Base-by-base conservation (phyloP, 179 eudicot genomes). In the Drosera spatulata region DNA sequence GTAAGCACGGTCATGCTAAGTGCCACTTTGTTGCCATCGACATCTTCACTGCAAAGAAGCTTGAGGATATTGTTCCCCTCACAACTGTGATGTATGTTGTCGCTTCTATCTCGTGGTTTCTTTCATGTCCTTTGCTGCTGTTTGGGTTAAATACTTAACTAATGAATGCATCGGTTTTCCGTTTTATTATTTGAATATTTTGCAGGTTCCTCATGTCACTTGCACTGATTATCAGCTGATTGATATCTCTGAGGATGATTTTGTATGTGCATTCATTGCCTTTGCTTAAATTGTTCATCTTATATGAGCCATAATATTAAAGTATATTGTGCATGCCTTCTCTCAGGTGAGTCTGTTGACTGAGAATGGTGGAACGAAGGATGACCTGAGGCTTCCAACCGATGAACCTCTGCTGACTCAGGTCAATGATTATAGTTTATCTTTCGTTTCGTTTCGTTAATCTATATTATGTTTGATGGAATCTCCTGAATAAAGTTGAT, bases 41-140 rank as follows among this genome's bases (percentile, higher is more conserved):
- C 62, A 80, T 84, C 64, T 86, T 86, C 76, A 86, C 67, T 52
- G 81, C 75, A 15, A 87, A 87, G 72, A 87, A 87, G 70, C 91
- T 87, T 15, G 95, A 87, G 39, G 95, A 87, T 82, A 87, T 87
- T 61, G 95, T 87, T 57, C 95, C 95, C 42, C 95, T 64, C 95
- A 87, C 79, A 87, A 87, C 45, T 87, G 86, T 77, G 91, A 87
- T 77, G 95, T 87, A 79, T 44, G 72, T 2, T 53, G 7, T 40
- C 51, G 33, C 33, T 22, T 22, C 33, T 22, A 22, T 22, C 33
- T 22, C 33, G 33, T 22, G 33, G 33, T 22, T 22, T 22, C 33
- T 22, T 22, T 22, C 33, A 22, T 22, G 33, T 22, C 33, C 33
- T 22, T 22, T 22, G 33, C 33, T 22, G 33, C 33, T 22, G 33